These are phyloP conservation scores for Skeletonema grethae DNA, from an alignment of 108 stramenopile genomes.

Conservation along the genomic window DNA sequence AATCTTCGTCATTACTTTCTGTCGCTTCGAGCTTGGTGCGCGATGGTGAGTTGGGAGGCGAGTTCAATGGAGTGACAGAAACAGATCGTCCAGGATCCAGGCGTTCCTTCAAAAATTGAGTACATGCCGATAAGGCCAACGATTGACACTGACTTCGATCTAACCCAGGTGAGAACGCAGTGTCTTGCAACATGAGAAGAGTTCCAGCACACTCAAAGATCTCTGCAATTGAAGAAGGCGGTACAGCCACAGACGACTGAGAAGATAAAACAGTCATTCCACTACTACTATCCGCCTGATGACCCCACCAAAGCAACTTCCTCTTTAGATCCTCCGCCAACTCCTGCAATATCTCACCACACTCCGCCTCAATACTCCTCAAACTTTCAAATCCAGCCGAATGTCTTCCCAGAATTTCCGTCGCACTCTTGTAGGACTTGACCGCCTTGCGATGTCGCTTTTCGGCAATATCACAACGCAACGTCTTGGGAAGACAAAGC, in stretches of 20 bases:
- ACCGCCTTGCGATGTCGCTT: conserved; percentile 71
- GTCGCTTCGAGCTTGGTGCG: background rate
- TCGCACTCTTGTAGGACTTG: conserved; percentile 60
- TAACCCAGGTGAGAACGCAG: conserved; percentile 36
- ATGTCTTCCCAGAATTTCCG: conserved; percentile 74
- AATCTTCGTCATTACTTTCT: background rate
- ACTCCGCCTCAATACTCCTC: conserved; percentile 79
- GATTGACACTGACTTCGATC: conserved; percentile 56
- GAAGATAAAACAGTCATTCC: conserved; percentile 16
- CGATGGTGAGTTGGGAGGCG: conserved; percentile 9
- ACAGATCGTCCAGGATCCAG: conserved; percentile 17
- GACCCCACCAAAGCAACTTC: conserved; percentile 72
- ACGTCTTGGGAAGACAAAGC: conserved; percentile 74
- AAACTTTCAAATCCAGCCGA: conserved; percentile 82
- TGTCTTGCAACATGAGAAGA: conserved; percentile 54
- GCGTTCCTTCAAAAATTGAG: conserved; percentile 59
- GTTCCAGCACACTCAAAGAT: conserved; percentile 89
- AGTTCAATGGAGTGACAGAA: conserved; percentile 10
- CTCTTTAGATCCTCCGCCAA: conserved; percentile 47
- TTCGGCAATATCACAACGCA: conserved; percentile 50
- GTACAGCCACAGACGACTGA: conserved; percentile 5
- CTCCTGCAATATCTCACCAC: conserved; percentile 60
- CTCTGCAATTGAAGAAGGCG: conserved; percentile 65
- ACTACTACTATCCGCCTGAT: conserved; percentile 18
- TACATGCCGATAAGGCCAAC: conserved; percentile 62